A percentile compares a stretch with the other conserved stretches of the same genome.
Evolutionary conservation across 2,329 filamentous ascomycete species (phyloP).

Genomic region (Cladosporium sphaerospermum): DNA sequence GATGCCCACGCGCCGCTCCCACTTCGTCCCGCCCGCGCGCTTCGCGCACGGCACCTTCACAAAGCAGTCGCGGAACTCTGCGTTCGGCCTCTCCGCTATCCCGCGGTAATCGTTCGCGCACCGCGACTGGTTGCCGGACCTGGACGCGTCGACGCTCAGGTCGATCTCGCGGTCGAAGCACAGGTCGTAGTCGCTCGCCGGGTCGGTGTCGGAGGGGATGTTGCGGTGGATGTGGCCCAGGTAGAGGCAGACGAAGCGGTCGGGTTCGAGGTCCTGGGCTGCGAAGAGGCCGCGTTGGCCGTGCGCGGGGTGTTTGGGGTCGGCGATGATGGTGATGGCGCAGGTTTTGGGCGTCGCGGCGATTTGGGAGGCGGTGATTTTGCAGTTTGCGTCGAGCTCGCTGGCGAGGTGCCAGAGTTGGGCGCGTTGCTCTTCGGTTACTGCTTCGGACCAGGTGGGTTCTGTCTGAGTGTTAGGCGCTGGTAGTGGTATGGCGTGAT

Average conservation of each 20-base stretch:
- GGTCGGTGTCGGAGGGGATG: slow-evolving; percentile 37
- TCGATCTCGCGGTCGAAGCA: slow-evolving; percentile 44
- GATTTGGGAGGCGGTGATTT: slow-evolving; percentile 19
- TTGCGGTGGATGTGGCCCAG: slow-evolving; percentile 44
- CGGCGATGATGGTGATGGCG: slow-evolving; percentile 37
- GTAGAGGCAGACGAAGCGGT: slow-evolving; percentile 45
- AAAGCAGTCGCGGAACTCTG: slow-evolving; percentile 33
- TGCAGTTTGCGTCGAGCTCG: slow-evolving; percentile 20
- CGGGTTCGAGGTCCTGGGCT: slow-evolving; percentile 38
- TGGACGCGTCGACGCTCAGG: slow-evolving; percentile 44
- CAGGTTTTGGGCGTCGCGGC: slow-evolving; percentile 33
- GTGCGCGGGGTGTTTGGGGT: slow-evolving; percentile 41
- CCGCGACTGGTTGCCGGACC: slow-evolving; percentile 46
- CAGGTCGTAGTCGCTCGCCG: slow-evolving; percentile 45
- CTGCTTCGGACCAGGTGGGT: slow-evolving; percentile 26
- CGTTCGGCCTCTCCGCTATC: slow-evolving; percentile 35
- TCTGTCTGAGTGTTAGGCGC: slow-evolving; percentile 21
- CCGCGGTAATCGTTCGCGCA: slow-evolving; percentile 52
- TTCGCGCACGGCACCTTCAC: slow-evolving; percentile 32
- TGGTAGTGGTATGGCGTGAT: slow-evolving; percentile 11
- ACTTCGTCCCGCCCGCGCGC: slow-evolving; percentile 32
- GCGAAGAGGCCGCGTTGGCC: slow-evolving; percentile 46
- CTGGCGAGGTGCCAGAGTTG: slow-evolving; percentile 22
- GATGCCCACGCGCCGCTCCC: slow-evolving; percentile 45
- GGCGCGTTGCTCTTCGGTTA: slow-evolving; percentile 20